These are phyloP conservation scores for Pseudogymnoascus sp. DNA, from an alignment of 2,329 filamentous ascomycete species.

Conservation along the genomic window DNA sequence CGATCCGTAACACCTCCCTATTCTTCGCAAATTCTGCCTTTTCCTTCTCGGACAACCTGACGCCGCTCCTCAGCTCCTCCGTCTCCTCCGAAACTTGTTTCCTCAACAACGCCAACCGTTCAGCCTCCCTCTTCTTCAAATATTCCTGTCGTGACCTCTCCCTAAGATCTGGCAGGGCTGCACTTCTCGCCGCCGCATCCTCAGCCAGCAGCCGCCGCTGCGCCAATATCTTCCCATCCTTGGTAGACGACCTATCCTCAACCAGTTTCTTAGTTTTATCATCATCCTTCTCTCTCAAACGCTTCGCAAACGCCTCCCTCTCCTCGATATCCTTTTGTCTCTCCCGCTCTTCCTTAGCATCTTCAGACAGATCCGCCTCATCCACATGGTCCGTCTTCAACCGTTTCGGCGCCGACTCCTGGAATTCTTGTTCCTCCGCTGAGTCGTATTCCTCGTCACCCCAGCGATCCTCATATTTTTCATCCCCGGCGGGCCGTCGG, in stretches of 20 bases:
- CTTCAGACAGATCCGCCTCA: slow-evolving; percentile 48
- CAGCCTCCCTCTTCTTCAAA: slow-evolving; percentile 81
- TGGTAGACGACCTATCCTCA: slow-evolving; percentile 49
- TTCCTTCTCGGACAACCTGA: slow-evolving; percentile 67
- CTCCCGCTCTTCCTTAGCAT: slow-evolving; percentile 49
- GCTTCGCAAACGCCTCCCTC: slow-evolving; percentile 70
- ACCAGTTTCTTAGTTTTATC: slow-evolving; percentile 62
- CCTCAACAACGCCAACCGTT: slow-evolving; percentile 76
- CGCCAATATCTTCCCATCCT: slow-evolving; percentile 48
- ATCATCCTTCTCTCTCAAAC: slow-evolving; percentile 64
- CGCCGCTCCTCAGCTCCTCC: slow-evolving; percentile 69
- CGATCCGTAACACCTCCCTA: slow-evolving; percentile 69
- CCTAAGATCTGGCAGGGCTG: slow-evolving; percentile 72
- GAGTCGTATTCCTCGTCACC: slow-evolving; percentile 62
- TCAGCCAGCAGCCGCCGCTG: slow-evolving; percentile 57
- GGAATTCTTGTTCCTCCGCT: slow-evolving; percentile 48
- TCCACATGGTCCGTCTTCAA: slow-evolving; percentile 54
- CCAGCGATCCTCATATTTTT: slow-evolving; percentile 71
- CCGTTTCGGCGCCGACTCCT: slow-evolving; percentile 64
- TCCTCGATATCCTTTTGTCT: slow-evolving; percentile 64
- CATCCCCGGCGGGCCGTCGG: slow-evolving; percentile 44
- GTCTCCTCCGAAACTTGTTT: slow-evolving; percentile 87
- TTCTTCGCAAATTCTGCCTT: slow-evolving; percentile 86
- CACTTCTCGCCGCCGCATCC: slow-evolving; percentile 58
- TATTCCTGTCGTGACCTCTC: slow-evolving; percentile 86